Percentiles rank a stretch among this genome's conserved stretches.
These are phyloP conservation scores for Alternaria dauci DNA, from an alignment of 2,329 filamentous ascomycete species.

Conservation along the genomic window DNA sequence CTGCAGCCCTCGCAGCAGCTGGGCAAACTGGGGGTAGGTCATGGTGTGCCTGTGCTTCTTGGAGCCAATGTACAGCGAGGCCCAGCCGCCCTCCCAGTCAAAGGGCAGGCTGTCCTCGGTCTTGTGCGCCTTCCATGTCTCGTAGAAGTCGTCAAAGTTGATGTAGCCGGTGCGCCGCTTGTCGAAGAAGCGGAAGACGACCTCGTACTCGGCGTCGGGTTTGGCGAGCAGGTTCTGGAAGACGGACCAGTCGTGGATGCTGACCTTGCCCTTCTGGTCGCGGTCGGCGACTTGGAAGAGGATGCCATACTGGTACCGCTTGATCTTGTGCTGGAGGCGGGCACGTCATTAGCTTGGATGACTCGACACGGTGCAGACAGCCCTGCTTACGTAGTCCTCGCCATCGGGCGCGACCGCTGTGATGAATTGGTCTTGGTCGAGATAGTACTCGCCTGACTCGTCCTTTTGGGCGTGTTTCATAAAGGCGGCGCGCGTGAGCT, in stretches of 20 bases:
- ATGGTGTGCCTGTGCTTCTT: conserved; percentile 88
- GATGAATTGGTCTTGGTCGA: conserved; percentile 88
- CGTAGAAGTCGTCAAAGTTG: conserved; percentile 87
- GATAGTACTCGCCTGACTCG: conserved; percentile 77
- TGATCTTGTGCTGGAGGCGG: conserved; percentile 85
- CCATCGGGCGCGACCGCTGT: conserved; percentile 84
- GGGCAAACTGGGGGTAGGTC: conserved; percentile 95
- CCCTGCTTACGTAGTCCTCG: conserved; percentile 84
- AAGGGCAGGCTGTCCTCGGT: conserved; percentile 86
- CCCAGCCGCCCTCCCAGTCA: conserved; percentile 98
- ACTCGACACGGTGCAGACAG: conserved; percentile 30
- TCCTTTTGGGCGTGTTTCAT: conserved; percentile 78
- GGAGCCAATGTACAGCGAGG: conserved; percentile 88
- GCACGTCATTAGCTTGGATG: conserved; percentile 39
- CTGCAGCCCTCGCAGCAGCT: conserved; percentile 96
- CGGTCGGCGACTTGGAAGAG: conserved; percentile 93
- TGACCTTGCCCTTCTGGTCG: conserved; percentile 74
- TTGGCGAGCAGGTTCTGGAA: conserved; percentile 95
- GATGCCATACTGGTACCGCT: conserved; percentile 91
- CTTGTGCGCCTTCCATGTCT: conserved; percentile 87
- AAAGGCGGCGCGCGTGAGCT: conserved; percentile 79
- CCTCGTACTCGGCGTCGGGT: conserved; percentile 97
- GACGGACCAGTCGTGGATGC: conserved; percentile 84
- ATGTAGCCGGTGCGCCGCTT: conserved; percentile 82
- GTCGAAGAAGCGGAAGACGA: conserved; percentile 96